phyloP scores from a whole-genome alignment of 148 eudicot genomes.

The Camellia sinensis region DNA sequence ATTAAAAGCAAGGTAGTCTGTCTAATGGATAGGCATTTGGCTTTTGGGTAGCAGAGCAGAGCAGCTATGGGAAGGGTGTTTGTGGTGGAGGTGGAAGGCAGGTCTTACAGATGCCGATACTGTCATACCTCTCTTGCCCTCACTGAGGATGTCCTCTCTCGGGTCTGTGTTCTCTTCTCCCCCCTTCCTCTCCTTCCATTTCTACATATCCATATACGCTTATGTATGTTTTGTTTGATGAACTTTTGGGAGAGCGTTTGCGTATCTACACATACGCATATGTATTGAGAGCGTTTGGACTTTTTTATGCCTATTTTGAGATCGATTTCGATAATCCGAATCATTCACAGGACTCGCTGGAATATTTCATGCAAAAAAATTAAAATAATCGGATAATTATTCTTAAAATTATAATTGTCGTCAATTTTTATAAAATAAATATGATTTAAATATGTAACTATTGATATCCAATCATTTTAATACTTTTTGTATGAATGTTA shows the following conservation, averaged over 20 bases:
- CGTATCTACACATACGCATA: too few species aligned
- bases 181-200: neutral
- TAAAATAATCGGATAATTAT: too few species aligned
- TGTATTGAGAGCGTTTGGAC: too few species aligned
- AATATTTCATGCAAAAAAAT: too few species aligned
- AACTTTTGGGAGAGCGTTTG: neutral
- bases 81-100: slow-evolving; percentile 41
- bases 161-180: slow-evolving; percentile 23
- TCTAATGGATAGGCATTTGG: neutral
- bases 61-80: slow-evolving; percentile 46
- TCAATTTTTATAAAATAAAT: too few species aligned
- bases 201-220: neutral
- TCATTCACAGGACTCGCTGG: too few species aligned
- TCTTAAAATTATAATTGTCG: too few species aligned
- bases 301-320: too few species aligned
- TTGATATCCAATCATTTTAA: too few species aligned
- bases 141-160: slow-evolving; percentile 36
- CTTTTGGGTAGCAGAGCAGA: neutral
- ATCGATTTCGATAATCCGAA: too few species aligned
- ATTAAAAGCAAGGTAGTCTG: neutral
- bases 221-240: neutral
- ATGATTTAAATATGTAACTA: too few species aligned
- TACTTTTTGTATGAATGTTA: too few species aligned
- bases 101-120: slow-evolving; percentile 40
- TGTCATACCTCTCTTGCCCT: slow-evolving; percentile 41